Base-by-base conservation (phyloP, 2,329 filamentous ascomycete genomes). In the Pleomassaria siparia region DNA sequence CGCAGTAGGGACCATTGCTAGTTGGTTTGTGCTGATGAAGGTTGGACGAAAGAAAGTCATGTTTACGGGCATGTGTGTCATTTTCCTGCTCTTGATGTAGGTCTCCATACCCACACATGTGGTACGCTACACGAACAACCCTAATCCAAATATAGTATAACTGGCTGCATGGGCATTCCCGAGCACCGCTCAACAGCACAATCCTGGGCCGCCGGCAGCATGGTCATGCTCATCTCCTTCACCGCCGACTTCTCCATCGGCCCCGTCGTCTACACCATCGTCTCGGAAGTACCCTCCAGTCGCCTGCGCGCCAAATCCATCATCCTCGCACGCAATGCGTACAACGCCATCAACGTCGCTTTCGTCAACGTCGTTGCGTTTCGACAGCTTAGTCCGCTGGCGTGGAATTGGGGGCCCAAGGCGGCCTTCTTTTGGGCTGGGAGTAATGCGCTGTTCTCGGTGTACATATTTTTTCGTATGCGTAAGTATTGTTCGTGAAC, bases 11-110 rank as follows among this genome's bases (percentile, higher is more conserved):
- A 86, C 89, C 4, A 83, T 91, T 54, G 1, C 83, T 26, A 85
- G 88, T 3, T 92, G 89, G 88, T 80, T 80, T 45, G 74, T 92
- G 40, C 90, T 92, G 83, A 81, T 81, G 12, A 86, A 86, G n/a
- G 74, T 90, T 40, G 89, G 89, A 40, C 85, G 89, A 37, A 82
- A 89, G 41, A 76, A 81, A 0, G 78, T 95, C 3, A 92, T 90
- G 62, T 73, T 91, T 8, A 86, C 82, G 57, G 88, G 89, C 78
- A 90, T 59, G 4, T 47, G 39, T 12, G 41, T 52, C 2, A 84
- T 82, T 51, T 81, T 81, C 3, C 12, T 28, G 12, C 7, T 28
- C 25, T 28, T 28, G 25, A 8, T 28, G 25, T 8, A 8, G 7
- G 25, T 28, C 25, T n/a, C n/a, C n/a, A n/a, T n/a, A n/a, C n/a